Conservation (phyloP, 805 yeast species). For the Naumovozyma dairenensis region DNA sequence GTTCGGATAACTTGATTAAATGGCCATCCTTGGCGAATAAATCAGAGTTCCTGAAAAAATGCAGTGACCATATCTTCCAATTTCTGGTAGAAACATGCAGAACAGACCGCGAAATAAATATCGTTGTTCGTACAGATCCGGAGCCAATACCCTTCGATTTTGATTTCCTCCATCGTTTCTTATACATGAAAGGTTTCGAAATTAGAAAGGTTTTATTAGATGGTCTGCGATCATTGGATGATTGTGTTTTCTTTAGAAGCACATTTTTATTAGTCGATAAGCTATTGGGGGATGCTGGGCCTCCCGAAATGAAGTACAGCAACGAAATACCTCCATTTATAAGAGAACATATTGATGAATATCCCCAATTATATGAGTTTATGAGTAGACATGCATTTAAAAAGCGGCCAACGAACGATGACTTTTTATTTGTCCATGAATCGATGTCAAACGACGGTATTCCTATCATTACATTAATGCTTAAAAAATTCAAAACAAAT, state of each 20-base stretch:
- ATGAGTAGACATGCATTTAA: slow-evolving; percentile 57
- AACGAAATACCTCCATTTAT: slow-evolving; percentile 48
- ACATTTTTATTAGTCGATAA: slow-evolving; percentile 38
- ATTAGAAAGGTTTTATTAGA: slow-evolving; percentile 23
- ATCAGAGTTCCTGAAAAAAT: slow-evolving; percentile 30
- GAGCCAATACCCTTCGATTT: slow-evolving; percentile 19
- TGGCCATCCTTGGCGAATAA: slow-evolving; percentile 43
- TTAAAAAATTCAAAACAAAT: slow-evolving; percentile 30
- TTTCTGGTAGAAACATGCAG: slow-evolving; percentile 32
- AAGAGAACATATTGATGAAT: slow-evolving; percentile 39
- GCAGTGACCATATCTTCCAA: slow-evolving; percentile 29
- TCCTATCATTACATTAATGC: slow-evolving; percentile 42
- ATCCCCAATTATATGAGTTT: slow-evolving; percentile 54
- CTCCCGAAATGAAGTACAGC: slow-evolving; percentile 46
- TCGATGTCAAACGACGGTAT: slow-evolving; percentile 61
- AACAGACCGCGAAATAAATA: slow-evolving; percentile 12
- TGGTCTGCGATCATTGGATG: slow-evolving; percentile 11
- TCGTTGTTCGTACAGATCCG: slow-evolving; percentile 14
- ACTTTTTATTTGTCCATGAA: slow-evolving; percentile 44
- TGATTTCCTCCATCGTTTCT: slow-evolving; percentile 37
- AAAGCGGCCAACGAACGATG: slow-evolving; percentile 30
- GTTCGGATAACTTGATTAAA: slow-evolving; percentile 51
- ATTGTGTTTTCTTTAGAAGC: slow-evolving; percentile 13
- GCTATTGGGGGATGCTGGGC: slow-evolving; percentile 42
- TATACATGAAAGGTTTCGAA: slow-evolving; percentile 40